Evolutionary conservation across 345 rosid genomes (phyloP).

Genomic region (Murraya koenigii): DNA sequence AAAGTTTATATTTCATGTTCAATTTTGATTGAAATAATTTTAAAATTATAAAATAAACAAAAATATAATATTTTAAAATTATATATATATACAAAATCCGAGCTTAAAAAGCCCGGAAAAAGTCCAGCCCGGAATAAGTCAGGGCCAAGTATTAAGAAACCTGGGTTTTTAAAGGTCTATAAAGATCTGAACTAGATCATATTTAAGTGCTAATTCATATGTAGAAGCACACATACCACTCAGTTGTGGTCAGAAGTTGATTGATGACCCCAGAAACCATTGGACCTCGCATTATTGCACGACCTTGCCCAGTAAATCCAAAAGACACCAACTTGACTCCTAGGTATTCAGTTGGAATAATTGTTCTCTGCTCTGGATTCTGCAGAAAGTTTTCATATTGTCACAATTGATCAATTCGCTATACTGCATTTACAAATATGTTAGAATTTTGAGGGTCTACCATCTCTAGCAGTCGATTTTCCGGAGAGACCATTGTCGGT

Average conservation of each 20-base stretch:
- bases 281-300: constrained; percentile 96
- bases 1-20: too few species aligned
- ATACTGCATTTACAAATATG: constrained; percentile 2
- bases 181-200: not conserved
- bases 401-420: constrained; percentile 14
- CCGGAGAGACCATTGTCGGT: constrained; percentile 97
- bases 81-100: too few species aligned
- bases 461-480: constrained; percentile 76
- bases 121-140: too few species aligned
- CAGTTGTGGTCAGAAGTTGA: constrained; percentile 90
- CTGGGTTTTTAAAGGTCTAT: too few species aligned
- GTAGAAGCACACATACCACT: constrained; percentile 54
- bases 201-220: not conserved
- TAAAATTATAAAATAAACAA: too few species aligned
- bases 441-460: constrained; percentile 32
- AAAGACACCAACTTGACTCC: constrained; percentile 96
- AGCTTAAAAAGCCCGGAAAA: too few species aligned
- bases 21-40: too few species aligned
- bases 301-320: constrained; percentile 97
- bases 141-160: too few species aligned
- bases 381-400: constrained; percentile 25
- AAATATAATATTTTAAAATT: too few species aligned
- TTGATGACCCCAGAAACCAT: constrained; percentile 98
- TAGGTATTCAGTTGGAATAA: constrained; percentile 88
- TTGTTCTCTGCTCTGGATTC: constrained; percentile 86